These are phyloP conservation scores for Phialophora expanda DNA, from an alignment of 2,329 filamentous ascomycete genomes.

Conservation along the genomic window DNA sequence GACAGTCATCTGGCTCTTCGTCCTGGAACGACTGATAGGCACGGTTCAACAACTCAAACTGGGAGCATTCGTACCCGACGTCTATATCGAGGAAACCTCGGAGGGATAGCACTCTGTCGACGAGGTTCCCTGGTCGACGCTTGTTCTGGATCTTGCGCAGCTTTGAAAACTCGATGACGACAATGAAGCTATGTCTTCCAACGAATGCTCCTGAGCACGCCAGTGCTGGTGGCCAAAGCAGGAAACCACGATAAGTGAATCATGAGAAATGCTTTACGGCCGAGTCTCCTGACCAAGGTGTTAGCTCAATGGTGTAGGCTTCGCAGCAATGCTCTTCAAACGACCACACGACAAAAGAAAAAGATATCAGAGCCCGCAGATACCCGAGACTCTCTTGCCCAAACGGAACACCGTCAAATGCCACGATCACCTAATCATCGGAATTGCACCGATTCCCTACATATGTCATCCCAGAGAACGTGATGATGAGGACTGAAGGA, in stretches of 20 bases:
- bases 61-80: neutral
- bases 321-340: neutral
- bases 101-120: neutral
- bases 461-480: neutral
- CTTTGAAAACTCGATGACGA: too few relatives aligned
- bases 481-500: slow-evolving; percentile 1
- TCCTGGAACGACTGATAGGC: neutral
- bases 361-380: neutral
- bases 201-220: neutral
- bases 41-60: neutral
- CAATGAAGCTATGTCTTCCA: too few relatives aligned
- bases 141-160: too few relatives aligned
- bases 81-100: neutral
- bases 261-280: neutral
- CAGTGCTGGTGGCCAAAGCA: neutral
- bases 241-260: neutral
- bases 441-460: neutral
- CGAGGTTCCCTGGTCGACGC: neutral
- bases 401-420: neutral
- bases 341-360: neutral
- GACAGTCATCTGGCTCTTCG: neutral
- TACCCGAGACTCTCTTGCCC: neutral
- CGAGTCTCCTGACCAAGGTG: neutral
- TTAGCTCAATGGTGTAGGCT: neutral
- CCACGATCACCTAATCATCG: neutral